These are phyloP conservation scores for Bryopsis sp. DNA, from an alignment of 139 green algal genomes.

Conservation along the genomic window DNA sequence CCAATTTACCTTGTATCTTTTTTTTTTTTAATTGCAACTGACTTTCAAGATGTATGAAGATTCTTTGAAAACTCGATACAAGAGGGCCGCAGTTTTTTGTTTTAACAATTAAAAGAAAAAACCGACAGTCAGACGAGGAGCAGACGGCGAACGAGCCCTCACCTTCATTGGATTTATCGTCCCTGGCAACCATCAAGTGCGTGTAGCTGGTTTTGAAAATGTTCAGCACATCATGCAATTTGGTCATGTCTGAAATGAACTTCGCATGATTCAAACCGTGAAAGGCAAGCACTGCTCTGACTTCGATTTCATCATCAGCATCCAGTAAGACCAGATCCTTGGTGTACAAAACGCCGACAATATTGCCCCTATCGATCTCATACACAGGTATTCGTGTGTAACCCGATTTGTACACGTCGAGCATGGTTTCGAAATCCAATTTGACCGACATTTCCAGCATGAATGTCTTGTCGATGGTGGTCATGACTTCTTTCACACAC, in stretches of 20 bases:
- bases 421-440: slow-evolving; percentile 45
- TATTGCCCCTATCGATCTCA: slow-evolving; percentile 35
- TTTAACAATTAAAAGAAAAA: slow-evolving; percentile 15
- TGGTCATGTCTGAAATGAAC: slow-evolving; percentile 34
- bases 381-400: slow-evolving; percentile 60
- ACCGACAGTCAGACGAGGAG: neutral
- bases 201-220: slow-evolving; percentile 39
- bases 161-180: neutral
- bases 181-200: slow-evolving; percentile 46
- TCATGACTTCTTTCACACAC: slow-evolving; percentile 44
- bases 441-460: slow-evolving; percentile 36
- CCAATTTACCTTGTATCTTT: neutral
- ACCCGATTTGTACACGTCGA: slow-evolving; percentile 50
- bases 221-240: slow-evolving; percentile 44
- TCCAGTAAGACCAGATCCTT: slow-evolving; percentile 72
- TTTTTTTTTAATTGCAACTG: neutral
- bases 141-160: neutral
- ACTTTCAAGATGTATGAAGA: neutral
- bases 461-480: slow-evolving; percentile 37
- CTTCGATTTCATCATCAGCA: slow-evolving; percentile 57
- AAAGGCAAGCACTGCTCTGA: slow-evolving; percentile 48
- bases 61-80: too few species aligned
- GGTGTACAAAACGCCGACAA: slow-evolving; percentile 52
- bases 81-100: too few species aligned
- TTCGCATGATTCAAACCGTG: slow-evolving; percentile 25